Base-by-base conservation (phyloP, 495 filamentous ascomycete genomes). In the Choiromyces venosus region DNA sequence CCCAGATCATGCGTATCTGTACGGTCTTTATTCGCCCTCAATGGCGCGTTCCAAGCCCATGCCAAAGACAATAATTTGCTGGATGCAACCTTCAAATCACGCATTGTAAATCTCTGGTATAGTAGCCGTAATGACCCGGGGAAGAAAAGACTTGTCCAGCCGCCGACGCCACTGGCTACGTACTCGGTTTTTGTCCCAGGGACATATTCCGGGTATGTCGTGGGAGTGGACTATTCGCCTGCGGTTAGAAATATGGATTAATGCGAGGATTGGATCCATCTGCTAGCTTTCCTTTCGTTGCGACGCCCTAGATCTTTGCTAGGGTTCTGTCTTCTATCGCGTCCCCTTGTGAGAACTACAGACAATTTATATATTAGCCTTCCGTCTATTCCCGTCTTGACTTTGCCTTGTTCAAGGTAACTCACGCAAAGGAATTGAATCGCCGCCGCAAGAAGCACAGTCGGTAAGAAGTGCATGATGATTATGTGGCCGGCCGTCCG, bases 1-100 rank as follows among this genome's bases (percentile, higher is more conserved):
- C 84, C 83, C 39, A 86, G 67, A 65, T 86, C 85, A 70, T 86
- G 84, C 0, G 83, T 86, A 36, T 83, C 79, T 5, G 77, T 82
- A 33, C 76, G 74, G 1, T 71, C 73, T 39, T 83, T 83, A 68
- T 83, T 85, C 1, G 61, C 65, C 33, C 83, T 80, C 2, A 86
- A 72, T 36, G 80, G 83, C 25, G 71, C 73, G 33, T 82, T 72
- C 84, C 84, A 86, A 56, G 77, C 79, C 10, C 77, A 73, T 65
- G 83, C 83, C 33, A 85, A 80, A 25, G 82, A 67, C 7, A 82
- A 64, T 25, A 85, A 69, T 42, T 84, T 68, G 0, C 42, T 65
- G 19, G 76, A 76, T 21, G 77, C 66, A 8, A 78, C 76, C 29
- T 76, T 73, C 35, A 72, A 73, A n/a, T 71, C 67, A 29, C 52